Evolutionary conservation across 257 asterid genomes (phyloP).

Genomic region (Solanum tarapatanum): DNA sequence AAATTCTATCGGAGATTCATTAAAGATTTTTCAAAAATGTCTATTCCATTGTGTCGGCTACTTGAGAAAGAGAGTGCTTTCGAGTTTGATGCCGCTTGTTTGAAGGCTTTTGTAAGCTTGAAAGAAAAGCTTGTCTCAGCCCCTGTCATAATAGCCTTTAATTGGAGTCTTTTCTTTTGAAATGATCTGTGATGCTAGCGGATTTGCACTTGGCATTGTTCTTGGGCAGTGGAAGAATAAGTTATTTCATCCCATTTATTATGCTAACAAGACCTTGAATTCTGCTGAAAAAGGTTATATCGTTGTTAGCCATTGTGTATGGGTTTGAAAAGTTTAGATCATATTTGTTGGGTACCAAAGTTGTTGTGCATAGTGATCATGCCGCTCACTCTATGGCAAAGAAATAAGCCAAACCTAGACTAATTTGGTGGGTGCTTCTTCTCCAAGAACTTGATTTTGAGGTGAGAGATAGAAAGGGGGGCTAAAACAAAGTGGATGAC

Average conservation of each 20-base stretch:
- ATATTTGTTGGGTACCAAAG: too few relatives aligned
- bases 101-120: too few relatives aligned
- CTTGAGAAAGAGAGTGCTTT: neutral
- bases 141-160: neutral
- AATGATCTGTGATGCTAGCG: neutral
- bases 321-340: neutral
- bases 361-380: neutral
- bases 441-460: too few relatives aligned
- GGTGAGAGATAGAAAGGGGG: neutral
- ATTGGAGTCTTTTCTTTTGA: too few relatives aligned
- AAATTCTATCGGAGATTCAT: too few relatives aligned
- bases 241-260: neutral
- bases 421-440: neutral
- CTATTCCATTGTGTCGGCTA: too few relatives aligned
- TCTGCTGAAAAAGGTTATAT: neutral
- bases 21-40: too few relatives aligned
- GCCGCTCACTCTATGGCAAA: neutral
- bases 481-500: too few relatives aligned
- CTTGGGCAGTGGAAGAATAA: neutral
- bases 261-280: neutral
- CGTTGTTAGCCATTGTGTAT: neutral
- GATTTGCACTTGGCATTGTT: neutral
- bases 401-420: neutral
- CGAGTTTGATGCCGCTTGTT: neutral
- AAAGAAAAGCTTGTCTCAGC: too few relatives aligned